phyloP scores from a whole-genome alignment of 1,284 basidiomycete species.

The Ustilago xerochloae region DNA sequence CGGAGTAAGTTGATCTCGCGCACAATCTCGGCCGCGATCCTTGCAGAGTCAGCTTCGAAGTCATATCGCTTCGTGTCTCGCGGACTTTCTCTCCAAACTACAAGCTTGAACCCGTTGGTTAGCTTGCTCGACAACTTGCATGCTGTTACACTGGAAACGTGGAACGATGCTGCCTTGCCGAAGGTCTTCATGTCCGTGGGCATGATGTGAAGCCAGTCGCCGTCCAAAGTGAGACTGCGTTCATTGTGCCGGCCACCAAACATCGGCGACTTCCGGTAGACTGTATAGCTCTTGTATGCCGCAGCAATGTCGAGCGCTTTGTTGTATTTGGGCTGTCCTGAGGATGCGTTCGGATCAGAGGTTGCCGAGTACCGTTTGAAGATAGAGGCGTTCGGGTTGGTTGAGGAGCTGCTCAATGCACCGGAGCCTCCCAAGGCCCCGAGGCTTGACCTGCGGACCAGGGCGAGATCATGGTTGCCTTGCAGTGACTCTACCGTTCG shows the following conservation, averaged over 20 bases:
- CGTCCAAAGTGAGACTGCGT: constrained; percentile 90
- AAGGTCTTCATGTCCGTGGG: constrained; percentile 54
- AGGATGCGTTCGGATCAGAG: constrained; percentile 73
- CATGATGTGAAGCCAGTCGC: constrained; percentile 85
- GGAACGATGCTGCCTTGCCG: constrained; percentile 81
- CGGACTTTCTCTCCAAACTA: constrained; percentile 78
- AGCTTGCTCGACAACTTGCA: constrained; percentile 86
- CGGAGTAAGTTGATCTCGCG: constrained; percentile 53
- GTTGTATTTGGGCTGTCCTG: constrained; percentile 72
- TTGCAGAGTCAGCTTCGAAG: constrained; percentile 91
- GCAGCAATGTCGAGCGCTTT: constrained; percentile 64
- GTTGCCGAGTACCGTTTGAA: constrained; percentile 72
- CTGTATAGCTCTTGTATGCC: constrained; percentile 88
- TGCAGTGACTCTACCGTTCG: constrained; percentile 93
- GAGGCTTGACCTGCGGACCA: constrained; percentile 76
- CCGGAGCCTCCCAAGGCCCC: constrained; percentile 68
- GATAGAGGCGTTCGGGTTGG: constrained; percentile 81
- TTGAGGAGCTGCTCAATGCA: constrained; percentile 70
- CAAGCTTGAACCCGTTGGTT: constrained; percentile 84
- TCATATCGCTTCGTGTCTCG: constrained; percentile 85
- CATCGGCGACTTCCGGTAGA: constrained; percentile 89
- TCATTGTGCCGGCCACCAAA: constrained; percentile 84
- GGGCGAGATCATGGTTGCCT: constrained; percentile 83
- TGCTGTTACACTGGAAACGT: constrained; percentile 84
- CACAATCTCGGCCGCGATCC: constrained; percentile 77